Percentiles rank a stretch among this genome's conserved stretches.
Conservation (phyloP, 495 filamentous ascomycete species). For the Durotheca rogersii region DNA sequence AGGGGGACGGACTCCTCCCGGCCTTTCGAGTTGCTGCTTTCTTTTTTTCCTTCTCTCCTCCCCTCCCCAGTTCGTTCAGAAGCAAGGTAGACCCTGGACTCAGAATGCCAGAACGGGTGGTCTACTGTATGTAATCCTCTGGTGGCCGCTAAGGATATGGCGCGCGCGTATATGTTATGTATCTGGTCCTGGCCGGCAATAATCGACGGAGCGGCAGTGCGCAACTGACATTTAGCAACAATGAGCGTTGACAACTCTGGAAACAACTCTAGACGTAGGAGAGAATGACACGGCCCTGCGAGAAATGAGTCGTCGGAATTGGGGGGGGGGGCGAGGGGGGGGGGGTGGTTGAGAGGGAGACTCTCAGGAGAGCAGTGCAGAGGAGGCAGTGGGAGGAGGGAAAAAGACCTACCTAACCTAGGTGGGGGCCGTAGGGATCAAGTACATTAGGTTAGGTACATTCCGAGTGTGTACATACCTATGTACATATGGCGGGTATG, state of each 20-base stretch:
- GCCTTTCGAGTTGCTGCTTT: constrained; percentile 22
- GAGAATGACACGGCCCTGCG: constrained; percentile 17
- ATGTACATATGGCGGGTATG: no score
- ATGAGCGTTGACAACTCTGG: constrained; percentile 14
- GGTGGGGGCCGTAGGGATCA: constrained; percentile 29
- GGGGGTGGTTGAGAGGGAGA: constrained; percentile 9
- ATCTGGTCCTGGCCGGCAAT: no score
- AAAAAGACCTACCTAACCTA: no score
- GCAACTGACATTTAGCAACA: constrained; percentile 12
- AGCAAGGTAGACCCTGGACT: constrained; percentile 28
- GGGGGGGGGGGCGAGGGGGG: constrained; percentile 6
- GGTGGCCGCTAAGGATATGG: neutral
- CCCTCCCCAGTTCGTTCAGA: constrained; percentile 11
- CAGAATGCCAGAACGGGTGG: constrained; percentile 11
- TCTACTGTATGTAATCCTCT: constrained; percentile 1
- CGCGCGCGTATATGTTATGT: neutral
- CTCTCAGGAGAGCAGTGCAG: constrained; percentile 11
- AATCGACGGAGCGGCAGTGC: neutral
- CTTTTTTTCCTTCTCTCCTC: constrained; percentile 17
- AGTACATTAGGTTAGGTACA: no score
- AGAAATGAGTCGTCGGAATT: constrained; percentile 4
- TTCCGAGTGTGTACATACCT: no score
- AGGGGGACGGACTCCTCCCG: constrained; percentile 17
- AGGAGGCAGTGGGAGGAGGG: constrained; percentile 9
- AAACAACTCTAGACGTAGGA: constrained; percentile 7